Conservation (phyloP, 805 yeast species). For the Schizosaccharomyces lindneri region DNA sequence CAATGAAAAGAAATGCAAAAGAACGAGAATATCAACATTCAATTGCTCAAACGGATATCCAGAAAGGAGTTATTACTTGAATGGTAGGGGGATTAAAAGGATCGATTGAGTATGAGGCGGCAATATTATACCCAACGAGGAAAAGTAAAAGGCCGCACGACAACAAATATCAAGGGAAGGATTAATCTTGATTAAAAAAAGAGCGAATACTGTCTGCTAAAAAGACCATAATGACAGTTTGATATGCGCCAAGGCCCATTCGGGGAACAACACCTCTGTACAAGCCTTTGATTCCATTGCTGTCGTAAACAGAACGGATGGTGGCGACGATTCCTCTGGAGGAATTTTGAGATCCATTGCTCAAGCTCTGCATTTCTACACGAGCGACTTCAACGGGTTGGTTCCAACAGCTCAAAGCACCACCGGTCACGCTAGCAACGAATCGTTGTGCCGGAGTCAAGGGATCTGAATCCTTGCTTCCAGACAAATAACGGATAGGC, state of each 20-base stretch:
- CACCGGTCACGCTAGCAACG: conserved; percentile 71
- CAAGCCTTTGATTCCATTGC: conserved; percentile 70
- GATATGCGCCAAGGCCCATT: conserved; percentile 92
- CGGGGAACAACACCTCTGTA: conserved; percentile 95
- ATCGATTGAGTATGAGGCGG: no score
- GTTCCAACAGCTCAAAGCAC: conserved; percentile 95
- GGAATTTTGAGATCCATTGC: conserved; percentile 79
- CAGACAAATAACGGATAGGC: conserved; percentile 36
- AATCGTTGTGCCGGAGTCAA: conserved; percentile 61
- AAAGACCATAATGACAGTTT: conserved; percentile 22
- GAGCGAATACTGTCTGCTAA: not conserved
- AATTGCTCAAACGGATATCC: no score
- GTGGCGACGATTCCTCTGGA: conserved; percentile 59
- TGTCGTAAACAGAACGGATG: conserved; percentile 54
- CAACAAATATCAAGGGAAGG: not conserved
- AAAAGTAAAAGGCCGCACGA: not conserved
- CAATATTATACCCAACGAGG: no score
- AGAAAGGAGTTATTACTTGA: no score
- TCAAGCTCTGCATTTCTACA: conserved; percentile 93
- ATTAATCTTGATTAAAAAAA: not conserved
- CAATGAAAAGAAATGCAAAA: no score
- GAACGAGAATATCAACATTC: no score
- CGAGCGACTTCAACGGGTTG: conserved; percentile 96
- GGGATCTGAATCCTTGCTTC: conserved; percentile 33
- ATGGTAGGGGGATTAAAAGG: no score